These are phyloP conservation scores for Cenchrus americanus DNA, from an alignment of 176 grass and related monocot genomes.

Conservation along the genomic window DNA sequence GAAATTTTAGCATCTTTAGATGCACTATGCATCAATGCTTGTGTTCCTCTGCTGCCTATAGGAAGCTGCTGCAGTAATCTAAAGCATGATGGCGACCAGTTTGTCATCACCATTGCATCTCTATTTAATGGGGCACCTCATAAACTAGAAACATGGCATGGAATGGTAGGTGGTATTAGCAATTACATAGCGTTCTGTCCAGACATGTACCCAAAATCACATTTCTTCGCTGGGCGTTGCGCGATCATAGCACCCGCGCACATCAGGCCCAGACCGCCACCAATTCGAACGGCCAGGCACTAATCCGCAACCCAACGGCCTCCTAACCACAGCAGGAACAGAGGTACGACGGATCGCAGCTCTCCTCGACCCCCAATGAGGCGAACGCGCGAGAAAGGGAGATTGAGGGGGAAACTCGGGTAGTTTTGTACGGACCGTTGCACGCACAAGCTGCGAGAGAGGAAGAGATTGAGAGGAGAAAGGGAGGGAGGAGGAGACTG, in stretches of 20 bases:
- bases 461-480: background rate
- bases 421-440: background rate
- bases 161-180: background rate
- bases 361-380: background rate
- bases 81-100: background rate
- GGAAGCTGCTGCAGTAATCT: background rate
- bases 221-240: background rate
- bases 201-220: background rate
- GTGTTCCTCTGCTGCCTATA: background rate
- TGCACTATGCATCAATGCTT: background rate
- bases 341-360: slow-evolving; percentile 12
- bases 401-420: too few species aligned
- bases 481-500: background rate
- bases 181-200: background rate
- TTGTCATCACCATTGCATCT: background rate
- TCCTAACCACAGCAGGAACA: background rate
- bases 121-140: background rate
- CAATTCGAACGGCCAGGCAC: background rate
- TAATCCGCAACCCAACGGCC: background rate
- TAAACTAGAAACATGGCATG: background rate
- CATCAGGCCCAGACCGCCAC: background rate
- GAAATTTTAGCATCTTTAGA: background rate
- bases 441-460: background rate
- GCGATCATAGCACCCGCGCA: background rate
- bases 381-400: background rate